These are phyloP conservation scores for Fistulina hepatica DNA, from an alignment of 1,284 basidiomycete genomes.

Conservation along the genomic window DNA sequence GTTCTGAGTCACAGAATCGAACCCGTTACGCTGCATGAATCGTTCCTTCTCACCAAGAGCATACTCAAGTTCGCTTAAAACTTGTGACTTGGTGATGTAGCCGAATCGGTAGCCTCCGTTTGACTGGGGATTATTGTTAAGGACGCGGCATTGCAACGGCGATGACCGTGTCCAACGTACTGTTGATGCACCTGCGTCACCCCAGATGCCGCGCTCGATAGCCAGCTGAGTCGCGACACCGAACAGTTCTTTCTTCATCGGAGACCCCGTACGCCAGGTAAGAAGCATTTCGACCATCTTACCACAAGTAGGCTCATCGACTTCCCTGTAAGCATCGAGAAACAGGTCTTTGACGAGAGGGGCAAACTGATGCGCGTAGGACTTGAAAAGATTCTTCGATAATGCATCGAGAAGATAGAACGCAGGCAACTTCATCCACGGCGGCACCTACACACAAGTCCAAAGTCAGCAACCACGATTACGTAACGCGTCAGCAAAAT, in stretches of 20 bases:
- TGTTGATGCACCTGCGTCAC: conserved; percentile 31
- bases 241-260: conserved; percentile 74
- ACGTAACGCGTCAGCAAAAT: conserved; percentile 26
- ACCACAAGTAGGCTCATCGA: conserved; percentile 72
- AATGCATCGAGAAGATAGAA: conserved; percentile 97
- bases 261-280: conserved; percentile 83
- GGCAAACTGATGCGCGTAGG: conserved; percentile 77
- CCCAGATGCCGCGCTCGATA: conserved; percentile 74
- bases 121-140: conserved; percentile 23
- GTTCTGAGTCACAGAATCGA: conserved; percentile 49
- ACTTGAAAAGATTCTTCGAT: conserved; percentile 86
- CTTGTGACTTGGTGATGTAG: conserved; percentile 68
- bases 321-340: conserved; percentile 73
- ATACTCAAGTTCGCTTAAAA: conserved; percentile 71
- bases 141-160: not conserved
- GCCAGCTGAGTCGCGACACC: conserved; percentile 60
- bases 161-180: conserved; percentile 21
- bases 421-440: conserved; percentile 84
- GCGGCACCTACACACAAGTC: conserved; percentile 58
- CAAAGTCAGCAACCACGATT: conserved; percentile 57
- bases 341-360: conserved; percentile 71
- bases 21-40: conserved; percentile 50
- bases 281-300: conserved; percentile 96
- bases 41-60: conserved; percentile 69
- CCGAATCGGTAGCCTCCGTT: too few species aligned